phyloP scores from a whole-genome alignment of 331 rosid genomes.

The Quercus phellos region DNA sequence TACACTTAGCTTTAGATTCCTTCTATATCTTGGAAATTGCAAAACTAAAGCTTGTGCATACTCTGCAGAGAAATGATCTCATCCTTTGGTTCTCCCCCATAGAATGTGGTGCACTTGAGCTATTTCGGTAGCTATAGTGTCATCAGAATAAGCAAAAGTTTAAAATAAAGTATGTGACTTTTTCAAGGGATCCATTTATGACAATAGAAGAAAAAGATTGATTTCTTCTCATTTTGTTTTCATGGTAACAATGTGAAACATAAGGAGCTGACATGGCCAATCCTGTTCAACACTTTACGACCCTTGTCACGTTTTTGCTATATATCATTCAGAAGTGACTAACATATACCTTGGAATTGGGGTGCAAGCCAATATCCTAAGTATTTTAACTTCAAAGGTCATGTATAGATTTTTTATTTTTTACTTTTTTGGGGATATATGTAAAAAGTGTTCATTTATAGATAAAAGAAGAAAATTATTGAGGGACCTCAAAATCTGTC shows the following conservation, averaged over 20 bases:
- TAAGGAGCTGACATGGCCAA: not conserved
- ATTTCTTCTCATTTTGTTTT: not conserved
- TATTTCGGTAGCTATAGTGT: not conserved
- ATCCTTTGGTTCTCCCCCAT: not conserved
- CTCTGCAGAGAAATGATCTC: not conserved
- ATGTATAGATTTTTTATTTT: too few relatives aligned
- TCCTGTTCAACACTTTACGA: not conserved
- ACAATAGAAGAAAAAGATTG: too few relatives aligned
- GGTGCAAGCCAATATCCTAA: not conserved
- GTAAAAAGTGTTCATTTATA: too few relatives aligned
- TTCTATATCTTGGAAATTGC: not conserved
- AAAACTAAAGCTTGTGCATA: not conserved
- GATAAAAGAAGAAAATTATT: not conserved
- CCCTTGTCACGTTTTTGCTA: not conserved
- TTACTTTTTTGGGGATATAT: too few relatives aligned
- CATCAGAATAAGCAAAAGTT: not conserved
- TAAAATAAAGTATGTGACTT: not conserved
- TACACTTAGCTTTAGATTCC: not conserved
- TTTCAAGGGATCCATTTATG: too few relatives aligned
- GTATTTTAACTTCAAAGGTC: not conserved
- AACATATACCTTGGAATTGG: not conserved
- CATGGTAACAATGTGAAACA: not conserved
- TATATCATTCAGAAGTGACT: not conserved
- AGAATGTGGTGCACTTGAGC: not conserved
- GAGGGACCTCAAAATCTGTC: constrained; percentile 7